A percentile compares a stretch with the other conserved stretches of the same genome.
Conservation (phyloP, 345 rosid genomes). For the Raphanus sativus region DNA sequence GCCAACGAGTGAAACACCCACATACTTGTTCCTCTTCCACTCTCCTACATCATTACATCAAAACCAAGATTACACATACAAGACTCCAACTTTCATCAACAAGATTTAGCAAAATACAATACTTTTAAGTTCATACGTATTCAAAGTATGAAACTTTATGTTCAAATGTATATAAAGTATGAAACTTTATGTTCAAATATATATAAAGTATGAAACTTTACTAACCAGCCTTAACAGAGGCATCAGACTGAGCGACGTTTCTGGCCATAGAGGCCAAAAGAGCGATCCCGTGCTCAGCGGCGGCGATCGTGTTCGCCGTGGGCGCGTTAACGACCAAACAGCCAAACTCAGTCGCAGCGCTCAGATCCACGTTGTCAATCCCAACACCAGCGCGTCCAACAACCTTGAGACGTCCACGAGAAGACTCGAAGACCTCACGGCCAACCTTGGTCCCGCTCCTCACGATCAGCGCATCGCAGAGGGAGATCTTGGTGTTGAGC, state of each 20-base stretch:
- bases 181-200: not conserved
- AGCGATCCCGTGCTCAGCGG: slow-evolving; percentile 93
- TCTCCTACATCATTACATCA: slow-evolving; percentile 51
- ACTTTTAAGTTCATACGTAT: not conserved
- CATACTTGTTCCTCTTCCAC: slow-evolving; percentile 84
- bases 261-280: slow-evolving; percentile 84
- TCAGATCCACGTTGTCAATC: slow-evolving; percentile 90
- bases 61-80: not conserved
- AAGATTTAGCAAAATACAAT: not conserved
- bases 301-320: slow-evolving; percentile 88
- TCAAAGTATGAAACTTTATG: not conserved
- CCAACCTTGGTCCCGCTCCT: slow-evolving; percentile 79
- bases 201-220: slow-evolving; percentile 22
- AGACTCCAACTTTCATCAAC: not conserved
- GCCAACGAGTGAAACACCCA: slow-evolving; percentile 85
- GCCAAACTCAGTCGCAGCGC: slow-evolving; percentile 87
- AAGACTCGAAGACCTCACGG: slow-evolving; percentile 78
- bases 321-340: slow-evolving; percentile 93
- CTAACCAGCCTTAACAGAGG: slow-evolving; percentile 82
- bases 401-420: slow-evolving; percentile 74
- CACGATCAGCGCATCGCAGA: slow-evolving; percentile 80
- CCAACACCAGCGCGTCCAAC: slow-evolving; percentile 98
- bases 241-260: slow-evolving; percentile 87
- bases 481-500: slow-evolving; percentile 89
- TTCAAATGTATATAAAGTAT: not conserved